Evolutionary conservation across 768 basidiomycete species (phyloP), one percentile per base, ranked within the genome.

Genomic region (Rhodotorula paludigena): DNA sequence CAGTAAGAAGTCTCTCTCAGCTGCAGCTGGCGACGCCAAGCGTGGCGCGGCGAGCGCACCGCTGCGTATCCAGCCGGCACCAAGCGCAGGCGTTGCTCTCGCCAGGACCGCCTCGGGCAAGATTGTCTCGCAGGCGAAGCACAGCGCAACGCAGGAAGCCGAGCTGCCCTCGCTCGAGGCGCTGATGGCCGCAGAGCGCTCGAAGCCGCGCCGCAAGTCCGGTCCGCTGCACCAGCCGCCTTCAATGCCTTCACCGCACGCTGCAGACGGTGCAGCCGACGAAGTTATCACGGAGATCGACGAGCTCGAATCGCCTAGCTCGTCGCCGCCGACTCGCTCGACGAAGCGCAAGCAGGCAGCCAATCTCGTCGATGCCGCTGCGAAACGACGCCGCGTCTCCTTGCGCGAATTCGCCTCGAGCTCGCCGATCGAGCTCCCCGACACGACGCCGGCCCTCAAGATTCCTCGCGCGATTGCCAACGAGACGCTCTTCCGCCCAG

Each of bases 381-480:
- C 5, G 28, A 61, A 61, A 36, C 39, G 32, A 5, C 30, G 23
- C 9, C 51, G 41, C 16, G 5, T 44, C 25, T 61, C 60, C 39
- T 20, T 61, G 5, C 42, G 52, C 41, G 51, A 53, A 32, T 61
- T 61, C 15, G 60, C 60, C 12, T 61, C 60, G 16, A 61, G 60
- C 60, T 61, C 60, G 39, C 39, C 51, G 10, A n/a, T 52, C 39
- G 59, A 60, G 25, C 47, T 47, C 32, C 32, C 49, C 30, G 20
- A 51, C 10, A 16, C 10, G 58, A 28, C 36, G n/a, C 18, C 20
- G 47, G 20, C 0, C 33, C 33, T 14, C 30, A 35, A n/a, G n/a
- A 5, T 2, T 28, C 32, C 20, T 21, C 21, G 16, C 18, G 14
- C 35, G 5, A 8, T 23, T 9, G 14, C 33, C 2, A 21, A 6